Conservation (phyloP, 495 filamentous ascomycete species). For the Daldinia vernicosa region DNA sequence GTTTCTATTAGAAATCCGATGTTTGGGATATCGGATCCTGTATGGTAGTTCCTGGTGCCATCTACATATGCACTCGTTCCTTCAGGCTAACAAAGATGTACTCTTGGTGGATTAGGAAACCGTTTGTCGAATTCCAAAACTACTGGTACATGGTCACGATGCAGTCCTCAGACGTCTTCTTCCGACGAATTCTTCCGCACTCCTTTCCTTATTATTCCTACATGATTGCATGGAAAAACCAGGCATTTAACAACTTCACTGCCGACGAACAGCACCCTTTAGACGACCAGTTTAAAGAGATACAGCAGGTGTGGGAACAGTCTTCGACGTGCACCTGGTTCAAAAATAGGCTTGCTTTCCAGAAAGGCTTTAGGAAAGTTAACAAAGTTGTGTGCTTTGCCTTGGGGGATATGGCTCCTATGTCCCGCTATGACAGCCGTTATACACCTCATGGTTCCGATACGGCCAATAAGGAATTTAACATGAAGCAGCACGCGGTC, state of each 20-base stretch:
- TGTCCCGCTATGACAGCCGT: neutral
- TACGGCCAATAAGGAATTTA: neutral
- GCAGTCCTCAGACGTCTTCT: neutral
- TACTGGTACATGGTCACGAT: constrained; percentile 11
- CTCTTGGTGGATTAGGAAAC: neutral
- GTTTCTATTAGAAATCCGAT: constrained; percentile 11
- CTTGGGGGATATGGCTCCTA: constrained; percentile 10
- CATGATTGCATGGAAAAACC: constrained; percentile 14
- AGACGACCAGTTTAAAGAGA: neutral
- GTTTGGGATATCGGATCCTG: neutral
- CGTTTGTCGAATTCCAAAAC: constrained; percentile 8
- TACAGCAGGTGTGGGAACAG: neutral
- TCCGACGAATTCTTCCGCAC: neutral
- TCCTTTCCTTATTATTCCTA: constrained; percentile 17
- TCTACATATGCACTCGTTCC: neutral
- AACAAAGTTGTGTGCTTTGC: constrained; percentile 23
- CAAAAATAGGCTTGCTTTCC: neutral
- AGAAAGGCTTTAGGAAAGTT: constrained; percentile 6
- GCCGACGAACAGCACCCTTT: neutral
- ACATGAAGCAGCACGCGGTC: constrained; percentile 7
- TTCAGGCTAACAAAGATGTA: neutral
- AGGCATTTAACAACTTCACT: constrained; percentile 2
- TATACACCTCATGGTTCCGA: neutral
- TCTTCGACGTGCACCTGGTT: constrained; percentile 5
- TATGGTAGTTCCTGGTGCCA: constrained; percentile 1